Base-by-base conservation (phyloP, 495 filamentous ascomycete species). In the Immersiella caudata region DNA sequence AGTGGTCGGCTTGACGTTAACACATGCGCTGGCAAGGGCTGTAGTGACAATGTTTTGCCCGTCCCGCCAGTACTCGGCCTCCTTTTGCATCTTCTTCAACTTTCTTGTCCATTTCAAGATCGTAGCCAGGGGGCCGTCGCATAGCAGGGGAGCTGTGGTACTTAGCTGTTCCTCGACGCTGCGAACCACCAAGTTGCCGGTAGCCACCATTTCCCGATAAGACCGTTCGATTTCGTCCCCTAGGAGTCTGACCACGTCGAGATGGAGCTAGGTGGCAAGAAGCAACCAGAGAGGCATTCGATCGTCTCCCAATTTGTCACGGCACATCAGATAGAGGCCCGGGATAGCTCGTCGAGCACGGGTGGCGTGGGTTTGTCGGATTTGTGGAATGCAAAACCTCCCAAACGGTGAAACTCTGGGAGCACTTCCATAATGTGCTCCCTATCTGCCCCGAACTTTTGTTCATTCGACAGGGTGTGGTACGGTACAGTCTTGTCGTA, bases 401-500 rank as follows among this genome's bases (percentile, higher is more conserved):
- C 62, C 22, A 64, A 18, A 9, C 18, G 21, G 29, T 52, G 20
- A 25, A 64, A 64, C 27, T 64, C 40, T 24, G 62, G 62, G 40
- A 27, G 22, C 16, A 54, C 40, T 24, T 64, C 62, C 22, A 27
- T 8, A 18, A 55, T 52, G 49, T 49, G 40, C 4, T 20, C 22
- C 55, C 27, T 54, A 55, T 64, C 62, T 25, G 49, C 40, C 25
- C 55, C 26, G 22, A 49, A 64, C 51, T 64, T 55, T 20, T 29
- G 20, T 18, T 64, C 22, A 18, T 20, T 6, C 9, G 62, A 52
- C 29, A 52, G 40, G 25, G 46, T 7, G 20, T 64, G 21, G 27
- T 64, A 64, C 46, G 49, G 40, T 22, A 64, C 51, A 16, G 49
- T 55, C 18, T 4, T 49, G 8, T 64, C 62, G 27, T 64, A 55